Percentiles rank a stretch among this genome's conserved stretches.
Conservation (phyloP, 2,329 filamentous ascomycete species). For the Trichophaea hybrida region DNA sequence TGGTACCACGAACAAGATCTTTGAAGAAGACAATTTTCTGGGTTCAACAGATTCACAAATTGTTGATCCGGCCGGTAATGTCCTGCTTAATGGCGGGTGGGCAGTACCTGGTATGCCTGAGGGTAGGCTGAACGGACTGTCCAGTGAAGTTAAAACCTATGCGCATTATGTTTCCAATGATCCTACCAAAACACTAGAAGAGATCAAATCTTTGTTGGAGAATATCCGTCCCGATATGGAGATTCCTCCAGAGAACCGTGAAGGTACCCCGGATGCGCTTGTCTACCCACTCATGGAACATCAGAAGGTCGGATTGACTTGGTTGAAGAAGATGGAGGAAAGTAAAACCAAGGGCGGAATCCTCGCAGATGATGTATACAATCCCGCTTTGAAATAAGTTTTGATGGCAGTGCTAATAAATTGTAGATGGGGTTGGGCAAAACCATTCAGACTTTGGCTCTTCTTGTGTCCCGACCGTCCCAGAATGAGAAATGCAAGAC, state of each 20-base stretch:
- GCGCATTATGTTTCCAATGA: constrained; percentile 30
- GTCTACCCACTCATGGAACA: constrained; percentile 60
- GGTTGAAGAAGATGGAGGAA: constrained; percentile 61
- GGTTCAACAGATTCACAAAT: neutral
- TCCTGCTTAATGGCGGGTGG: constrained; percentile 15
- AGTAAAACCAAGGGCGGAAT: constrained; percentile 61
- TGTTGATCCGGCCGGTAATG: constrained; percentile 13
- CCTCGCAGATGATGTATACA: constrained; percentile 47
- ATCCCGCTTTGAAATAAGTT: neutral
- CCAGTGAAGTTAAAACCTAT: neutral
- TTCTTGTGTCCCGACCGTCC: constrained; percentile 57
- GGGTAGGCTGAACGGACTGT: neutral
- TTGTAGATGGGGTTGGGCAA: constrained; percentile 61
- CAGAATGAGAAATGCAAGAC: constrained; percentile 34
- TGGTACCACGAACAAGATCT: neutral
- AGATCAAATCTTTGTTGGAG: constrained; percentile 54
- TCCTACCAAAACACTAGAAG: constrained; percentile 43
- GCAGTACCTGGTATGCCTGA: neutral
- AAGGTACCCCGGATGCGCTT: constrained; percentile 55
- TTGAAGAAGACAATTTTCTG: neutral
- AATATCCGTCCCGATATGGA: constrained; percentile 62
- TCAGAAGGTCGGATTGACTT: constrained; percentile 62
- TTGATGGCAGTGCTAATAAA: neutral
- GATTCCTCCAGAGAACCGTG: constrained; percentile 45
- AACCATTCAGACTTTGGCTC: constrained; percentile 65